These are phyloP conservation scores for Neocallimastix lanati DNA, from an alignment of 192 early-diverging fungal genomes.

Conservation along the genomic window DNA sequence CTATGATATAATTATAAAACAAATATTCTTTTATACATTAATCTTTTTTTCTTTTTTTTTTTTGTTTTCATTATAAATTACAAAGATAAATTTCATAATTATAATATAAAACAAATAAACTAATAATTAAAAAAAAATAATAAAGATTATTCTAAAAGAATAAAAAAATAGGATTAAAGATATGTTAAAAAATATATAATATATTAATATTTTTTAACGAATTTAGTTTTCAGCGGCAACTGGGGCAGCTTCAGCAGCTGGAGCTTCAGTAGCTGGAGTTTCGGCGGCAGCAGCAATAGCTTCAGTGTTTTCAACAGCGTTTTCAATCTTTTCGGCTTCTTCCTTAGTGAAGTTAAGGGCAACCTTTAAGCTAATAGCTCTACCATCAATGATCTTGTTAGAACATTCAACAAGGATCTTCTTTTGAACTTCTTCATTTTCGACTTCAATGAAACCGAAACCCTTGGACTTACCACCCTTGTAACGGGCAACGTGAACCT, in stretches of 20 bases:
- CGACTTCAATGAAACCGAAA: conserved; percentile 85
- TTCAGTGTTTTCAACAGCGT: neutral
- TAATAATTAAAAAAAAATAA: too few relatives aligned
- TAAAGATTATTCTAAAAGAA: too few relatives aligned
- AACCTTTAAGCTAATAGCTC: conserved; percentile 42
- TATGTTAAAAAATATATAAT: too few relatives aligned
- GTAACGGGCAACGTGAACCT: conserved; percentile 53
- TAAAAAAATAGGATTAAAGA: too few relatives aligned
- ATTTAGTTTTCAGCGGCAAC: neutral
- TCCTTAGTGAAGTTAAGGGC: conserved; percentile 7
- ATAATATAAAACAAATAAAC: too few relatives aligned
- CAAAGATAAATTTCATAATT: too few relatives aligned
- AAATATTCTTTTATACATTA: too few relatives aligned
- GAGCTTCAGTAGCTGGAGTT: neutral
- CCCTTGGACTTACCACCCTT: conserved; percentile 64
- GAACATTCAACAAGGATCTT: conserved; percentile 45
- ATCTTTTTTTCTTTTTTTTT: too few relatives aligned
- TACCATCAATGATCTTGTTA: conserved; percentile 39
- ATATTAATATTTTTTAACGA: too few relatives aligned
- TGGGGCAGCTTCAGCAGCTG: too few relatives aligned
- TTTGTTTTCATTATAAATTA: too few relatives aligned
- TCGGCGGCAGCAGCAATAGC: neutral
- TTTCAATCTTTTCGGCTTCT: neutral
- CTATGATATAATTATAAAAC: too few relatives aligned
- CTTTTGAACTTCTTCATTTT: conserved; percentile 53